phyloP scores from a whole-genome alignment of 2,329 filamentous ascomycete species.

The Shiraia bambusicola region DNA sequence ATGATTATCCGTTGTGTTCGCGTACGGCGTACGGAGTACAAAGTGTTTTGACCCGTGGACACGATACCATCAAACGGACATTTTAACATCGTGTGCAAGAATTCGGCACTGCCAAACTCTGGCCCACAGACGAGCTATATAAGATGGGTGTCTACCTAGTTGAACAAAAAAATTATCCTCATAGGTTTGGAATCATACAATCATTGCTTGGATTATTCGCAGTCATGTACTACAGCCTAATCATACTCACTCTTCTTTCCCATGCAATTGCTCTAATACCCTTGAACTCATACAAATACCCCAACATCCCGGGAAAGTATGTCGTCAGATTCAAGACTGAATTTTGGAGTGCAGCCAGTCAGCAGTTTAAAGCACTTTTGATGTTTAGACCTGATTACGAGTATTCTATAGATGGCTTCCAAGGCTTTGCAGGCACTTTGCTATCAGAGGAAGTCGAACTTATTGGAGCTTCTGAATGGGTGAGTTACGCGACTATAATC shows the following conservation, averaged over 20 bases:
- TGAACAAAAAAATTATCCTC: no score
- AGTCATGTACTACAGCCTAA: no score
- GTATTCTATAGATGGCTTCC: slow-evolving; percentile 41
- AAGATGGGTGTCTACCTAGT: no score
- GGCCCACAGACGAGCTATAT: no score
- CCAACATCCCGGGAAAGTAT: slow-evolving; percentile 44
- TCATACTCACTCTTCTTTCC: not conserved
- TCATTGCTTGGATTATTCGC: not conserved
- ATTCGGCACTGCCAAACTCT: no score
- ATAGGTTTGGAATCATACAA: not conserved
- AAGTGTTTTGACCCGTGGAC: no score
- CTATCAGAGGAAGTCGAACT: slow-evolving; percentile 26
- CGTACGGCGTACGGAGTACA: no score
- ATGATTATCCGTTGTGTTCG: no score
- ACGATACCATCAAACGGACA: no score
- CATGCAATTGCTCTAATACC: slow-evolving; percentile 21
- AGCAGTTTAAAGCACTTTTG: slow-evolving; percentile 22
- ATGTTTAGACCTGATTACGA: slow-evolving; percentile 24
- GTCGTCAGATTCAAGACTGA: slow-evolving; percentile 49
- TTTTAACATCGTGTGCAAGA: no score
- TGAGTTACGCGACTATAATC: slow-evolving; percentile 6
- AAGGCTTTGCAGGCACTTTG: slow-evolving; percentile 41
- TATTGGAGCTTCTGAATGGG: slow-evolving; percentile 28
- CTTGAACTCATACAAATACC: slow-evolving; percentile 34
- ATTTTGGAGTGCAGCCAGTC: slow-evolving; percentile 18